Percentiles rank a stretch among this genome's conserved stretches.
Evolutionary conservation across 2,329 filamentous ascomycete species (phyloP).

Genomic region (Nannizzia gypsea): DNA sequence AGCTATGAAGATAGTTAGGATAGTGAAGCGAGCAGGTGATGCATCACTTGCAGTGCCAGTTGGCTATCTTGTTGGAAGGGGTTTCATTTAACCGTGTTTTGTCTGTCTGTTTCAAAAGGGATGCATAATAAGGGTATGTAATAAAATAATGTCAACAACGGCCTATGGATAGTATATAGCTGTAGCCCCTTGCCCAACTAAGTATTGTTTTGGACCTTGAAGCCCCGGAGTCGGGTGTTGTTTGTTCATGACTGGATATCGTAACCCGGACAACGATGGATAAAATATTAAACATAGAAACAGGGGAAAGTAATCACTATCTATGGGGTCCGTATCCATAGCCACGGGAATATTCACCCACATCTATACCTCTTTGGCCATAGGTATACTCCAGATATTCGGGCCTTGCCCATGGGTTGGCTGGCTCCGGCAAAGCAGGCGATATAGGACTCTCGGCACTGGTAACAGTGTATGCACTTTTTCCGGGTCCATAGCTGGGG

Average conservation of each 20-base stretch:
- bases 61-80: background rate
- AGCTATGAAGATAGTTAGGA: background rate
- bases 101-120: background rate
- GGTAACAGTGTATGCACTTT: background rate
- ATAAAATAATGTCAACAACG: background rate
- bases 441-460: background rate
- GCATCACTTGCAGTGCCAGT: background rate
- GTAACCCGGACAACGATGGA: background rate
- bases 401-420: background rate
- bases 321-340: conserved; percentile 8
- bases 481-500: background rate
- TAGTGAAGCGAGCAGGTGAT: background rate
- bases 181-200: background rate
- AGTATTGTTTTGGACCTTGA: background rate
- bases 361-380: conserved; percentile 11
- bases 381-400: conserved; percentile 8
- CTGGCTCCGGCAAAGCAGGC: background rate
- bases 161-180: background rate
- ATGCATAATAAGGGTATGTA: background rate
- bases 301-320: background rate
- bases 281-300: background rate
- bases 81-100: background rate
- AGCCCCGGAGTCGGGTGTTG: background rate
- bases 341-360: conserved; percentile 12
- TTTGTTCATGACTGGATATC: background rate